These are phyloP conservation scores for Russula ochroleuca DNA, from an alignment of 768 basidiomycete genomes.

Conservation along the genomic window DNA sequence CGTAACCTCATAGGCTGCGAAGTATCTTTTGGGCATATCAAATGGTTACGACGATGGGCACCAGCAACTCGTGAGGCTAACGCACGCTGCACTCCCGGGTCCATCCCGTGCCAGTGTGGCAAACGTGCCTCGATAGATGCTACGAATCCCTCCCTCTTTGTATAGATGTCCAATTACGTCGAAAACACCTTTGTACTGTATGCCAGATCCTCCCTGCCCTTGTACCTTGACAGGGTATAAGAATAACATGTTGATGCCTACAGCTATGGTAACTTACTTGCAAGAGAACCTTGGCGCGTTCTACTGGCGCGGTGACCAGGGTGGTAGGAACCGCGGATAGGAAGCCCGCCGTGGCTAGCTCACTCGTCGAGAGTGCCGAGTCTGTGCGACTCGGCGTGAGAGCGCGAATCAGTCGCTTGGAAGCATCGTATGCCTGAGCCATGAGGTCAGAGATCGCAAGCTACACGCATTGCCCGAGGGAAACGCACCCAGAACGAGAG, in stretches of 20 bases:
- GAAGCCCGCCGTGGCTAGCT: conserved; percentile 91
- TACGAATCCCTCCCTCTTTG: conserved; percentile 85
- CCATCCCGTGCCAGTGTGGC: conserved; percentile 96
- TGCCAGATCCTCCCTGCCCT: conserved; percentile 72
- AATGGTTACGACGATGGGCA: conserved; percentile 16
- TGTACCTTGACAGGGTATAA: conserved; percentile 80
- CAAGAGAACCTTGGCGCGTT: conserved; percentile 92
- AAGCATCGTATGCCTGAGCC: conserved; percentile 82
- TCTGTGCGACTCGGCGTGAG: conserved; percentile 73
- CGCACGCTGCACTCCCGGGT: conserved; percentile 93
- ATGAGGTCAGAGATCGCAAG: conserved; percentile 1
- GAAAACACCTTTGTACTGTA: conserved; percentile 82
- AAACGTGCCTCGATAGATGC: conserved; percentile 86
- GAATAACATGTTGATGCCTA: neutral
- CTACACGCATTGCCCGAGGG: neutral
- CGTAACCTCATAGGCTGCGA: conserved; percentile 92
- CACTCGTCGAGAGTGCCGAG: conserved; percentile 59
- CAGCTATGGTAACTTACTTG: conserved; percentile 51
- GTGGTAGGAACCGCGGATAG: conserved; percentile 91
- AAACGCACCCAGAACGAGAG: conserved; percentile 89
- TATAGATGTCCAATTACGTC: conserved; percentile 91
- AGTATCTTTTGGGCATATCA: conserved; percentile 59
- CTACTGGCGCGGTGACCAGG: conserved; percentile 90
- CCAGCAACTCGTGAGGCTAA: conserved; percentile 24
- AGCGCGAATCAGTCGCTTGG: conserved; percentile 78